Conservation (phyloP, 495 filamentous ascomycete genomes). For the Xylaria cubensis region DNA sequence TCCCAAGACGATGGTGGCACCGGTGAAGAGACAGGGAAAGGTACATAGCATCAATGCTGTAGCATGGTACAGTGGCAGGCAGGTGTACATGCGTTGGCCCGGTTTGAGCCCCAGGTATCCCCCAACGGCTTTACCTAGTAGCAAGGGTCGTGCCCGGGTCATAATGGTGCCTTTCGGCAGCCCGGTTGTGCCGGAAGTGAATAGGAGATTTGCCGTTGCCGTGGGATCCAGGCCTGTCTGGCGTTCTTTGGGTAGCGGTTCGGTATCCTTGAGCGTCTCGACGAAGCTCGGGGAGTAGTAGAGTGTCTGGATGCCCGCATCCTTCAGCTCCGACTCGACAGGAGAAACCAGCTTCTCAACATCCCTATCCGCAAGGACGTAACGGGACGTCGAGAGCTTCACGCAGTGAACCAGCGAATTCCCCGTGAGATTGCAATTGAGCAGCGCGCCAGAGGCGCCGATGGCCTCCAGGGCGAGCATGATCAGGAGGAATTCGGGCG, state of each 20-base stretch:
- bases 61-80: slow-evolving; percentile 83
- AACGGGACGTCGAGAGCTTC: slow-evolving; percentile 41
- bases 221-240: slow-evolving; percentile 26
- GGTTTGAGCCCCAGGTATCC: slow-evolving; percentile 23
- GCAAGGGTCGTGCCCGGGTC: slow-evolving; percentile 36
- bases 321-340: slow-evolving; percentile 35
- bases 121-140: slow-evolving; percentile 28
- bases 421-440: slow-evolving; percentile 51
- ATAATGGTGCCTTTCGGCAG: slow-evolving; percentile 55
- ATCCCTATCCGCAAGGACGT: slow-evolving; percentile 41
- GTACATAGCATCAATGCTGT: slow-evolving; percentile 64
- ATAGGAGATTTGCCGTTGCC: slow-evolving; percentile 26
- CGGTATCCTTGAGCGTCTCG: slow-evolving; percentile 29
- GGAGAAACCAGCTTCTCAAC: slow-evolving; percentile 41
- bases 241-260: slow-evolving; percentile 32
- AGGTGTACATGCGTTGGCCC: slow-evolving; percentile 69
- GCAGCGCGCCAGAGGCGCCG: slow-evolving; percentile 50
- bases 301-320: slow-evolving; percentile 31
- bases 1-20: slow-evolving; percentile 68
- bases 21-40: slow-evolving; percentile 58
- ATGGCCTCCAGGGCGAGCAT: slow-evolving; percentile 56
- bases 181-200: slow-evolving; percentile 57
- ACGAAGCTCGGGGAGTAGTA: slow-evolving; percentile 38
- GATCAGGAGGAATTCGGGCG: slow-evolving; percentile 49
- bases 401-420: slow-evolving; percentile 44